Base-by-base conservation (phyloP, 2,329 filamentous ascomycete species). In the Aspergillus latus region DNA sequence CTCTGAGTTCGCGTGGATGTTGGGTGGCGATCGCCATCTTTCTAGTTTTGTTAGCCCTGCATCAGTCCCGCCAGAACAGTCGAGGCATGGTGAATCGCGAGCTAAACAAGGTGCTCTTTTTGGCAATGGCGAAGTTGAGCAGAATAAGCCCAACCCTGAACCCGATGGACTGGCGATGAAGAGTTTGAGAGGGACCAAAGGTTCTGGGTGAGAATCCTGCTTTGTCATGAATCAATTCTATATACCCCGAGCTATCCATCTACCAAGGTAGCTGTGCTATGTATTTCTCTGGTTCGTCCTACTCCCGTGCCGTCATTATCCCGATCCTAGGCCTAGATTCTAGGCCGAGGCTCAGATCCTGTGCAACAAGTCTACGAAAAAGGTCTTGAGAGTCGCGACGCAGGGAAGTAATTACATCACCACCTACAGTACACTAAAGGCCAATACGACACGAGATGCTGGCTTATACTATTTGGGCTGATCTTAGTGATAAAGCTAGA, bases 1-100 rank as follows among this genome's bases (percentile, higher is more conserved):
- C 49, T 75, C 78, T 15, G 76, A 76, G 21, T 80, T 79, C 55
- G 79, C 78, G 10, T 80, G 78, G 75, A 80, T 80, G 76, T 69
- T 80, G 37, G 78, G 77, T 36, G 74, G 77, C 45, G 70, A 71
- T 55, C 70, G 74, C 42, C 72, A 73, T 51, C 69, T 76, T 28
- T 78, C 75, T 8, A 73, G 71, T 30, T 80, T 80, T 66, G 76
- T 79, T 42, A 74, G 73, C 50, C 74, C 75, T 13, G 73, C 71
- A 15, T 76, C 76, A n/a, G 68, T 71, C 29, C 72, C 74, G 11
- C 76, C 76, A 36, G 76, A 79, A 56, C 73, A 76, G 57, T 72
- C 71, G 54, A 70, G 74, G 54, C 68, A 72, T 34, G 71, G 60
- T 49, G 67, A 68, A 43, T 59, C 59, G 55, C 72, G 60, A 54